A percentile compares a stretch with the other conserved stretches of the same genome.
phyloP scores from a whole-genome alignment of 345 rosid genomes.

The Aegle marmelos region DNA sequence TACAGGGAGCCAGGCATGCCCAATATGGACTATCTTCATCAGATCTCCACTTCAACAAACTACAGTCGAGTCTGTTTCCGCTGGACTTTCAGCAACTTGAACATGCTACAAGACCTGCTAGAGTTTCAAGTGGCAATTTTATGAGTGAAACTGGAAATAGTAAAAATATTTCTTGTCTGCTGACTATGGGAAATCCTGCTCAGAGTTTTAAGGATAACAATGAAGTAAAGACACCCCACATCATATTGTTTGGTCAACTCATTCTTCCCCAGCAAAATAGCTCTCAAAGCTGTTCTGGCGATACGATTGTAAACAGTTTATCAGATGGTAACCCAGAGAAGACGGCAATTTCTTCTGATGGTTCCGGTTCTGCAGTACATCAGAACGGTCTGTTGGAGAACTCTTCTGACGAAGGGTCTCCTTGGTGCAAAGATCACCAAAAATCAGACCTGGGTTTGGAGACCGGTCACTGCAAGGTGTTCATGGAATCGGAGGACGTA shows the following conservation, averaged over 20 bases:
- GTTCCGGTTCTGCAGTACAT: conserved; percentile 47
- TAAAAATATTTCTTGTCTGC: conserved; percentile 51
- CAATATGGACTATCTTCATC: conserved; percentile 70
- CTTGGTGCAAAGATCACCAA: conserved; percentile 42
- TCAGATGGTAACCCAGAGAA: conserved; percentile 53
- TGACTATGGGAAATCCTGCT: conserved; percentile 58
- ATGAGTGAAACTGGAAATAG: conserved; percentile 24
- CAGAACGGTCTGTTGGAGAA: conserved; percentile 44
- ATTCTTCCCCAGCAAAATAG: conserved; percentile 63
- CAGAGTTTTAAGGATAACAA: conserved; percentile 34
- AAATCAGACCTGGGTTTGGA: conserved; percentile 44
- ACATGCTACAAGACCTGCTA: conserved; percentile 32
- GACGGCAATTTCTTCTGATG: conserved; percentile 50
- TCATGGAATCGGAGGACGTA: conserved; percentile 79
- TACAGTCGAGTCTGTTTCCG: conserved; percentile 48
- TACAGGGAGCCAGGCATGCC: conserved; percentile 99
- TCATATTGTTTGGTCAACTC: conserved; percentile 79
- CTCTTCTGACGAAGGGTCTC: conserved; percentile 67
- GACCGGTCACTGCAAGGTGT: conserved; percentile 83
- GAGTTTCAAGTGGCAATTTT: conserved; percentile 28
- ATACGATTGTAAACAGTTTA: conserved; percentile 44
- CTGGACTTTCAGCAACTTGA: conserved; percentile 41
- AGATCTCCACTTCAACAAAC: conserved; percentile 61
- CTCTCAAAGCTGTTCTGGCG: conserved; percentile 64
- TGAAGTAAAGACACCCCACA: conserved; percentile 59